These are phyloP conservation scores for Tephrocybe rancida DNA, from an alignment of 768 basidiomycete genomes.

Conservation along the genomic window DNA sequence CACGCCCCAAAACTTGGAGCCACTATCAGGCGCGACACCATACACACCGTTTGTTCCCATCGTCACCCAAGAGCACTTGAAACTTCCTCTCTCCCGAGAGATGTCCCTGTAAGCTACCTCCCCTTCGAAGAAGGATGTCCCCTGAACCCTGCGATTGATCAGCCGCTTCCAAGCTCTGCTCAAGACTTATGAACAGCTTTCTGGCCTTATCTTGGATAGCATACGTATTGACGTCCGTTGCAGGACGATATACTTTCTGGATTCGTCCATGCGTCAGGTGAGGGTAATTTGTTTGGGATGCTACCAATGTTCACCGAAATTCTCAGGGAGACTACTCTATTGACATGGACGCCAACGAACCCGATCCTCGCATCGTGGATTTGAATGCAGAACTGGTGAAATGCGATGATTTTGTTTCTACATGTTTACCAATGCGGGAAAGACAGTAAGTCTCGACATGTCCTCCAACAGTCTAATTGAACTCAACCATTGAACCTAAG, in stretches of 20 bases:
- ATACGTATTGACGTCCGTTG: conserved; percentile 89
- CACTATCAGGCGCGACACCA: conserved; percentile 49
- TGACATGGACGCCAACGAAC: conserved; percentile 85
- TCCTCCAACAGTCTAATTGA: neutral
- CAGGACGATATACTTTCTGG: conserved; percentile 78
- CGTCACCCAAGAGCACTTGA: conserved; percentile 49
- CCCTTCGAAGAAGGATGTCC: neutral
- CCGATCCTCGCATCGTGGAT: conserved; percentile 87
- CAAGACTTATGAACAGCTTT: conserved; percentile 88
- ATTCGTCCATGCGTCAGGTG: conserved; percentile 78
- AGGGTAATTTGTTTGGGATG: conserved; percentile 24
- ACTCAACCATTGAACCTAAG: conserved; percentile 38
- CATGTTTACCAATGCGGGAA: conserved; percentile 63
- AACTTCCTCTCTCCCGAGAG: conserved; percentile 80
- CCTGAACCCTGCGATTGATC: conserved; percentile 1
- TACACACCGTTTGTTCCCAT: conserved; percentile 50
- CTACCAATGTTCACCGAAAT: conserved; percentile 11
- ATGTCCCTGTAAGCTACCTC: conserved; percentile 76
- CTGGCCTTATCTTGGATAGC: conserved; percentile 83
- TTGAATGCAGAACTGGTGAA: conserved; percentile 79
- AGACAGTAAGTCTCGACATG: conserved; percentile 54
- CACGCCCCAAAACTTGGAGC: conserved; percentile 52
- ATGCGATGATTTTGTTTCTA: conserved; percentile 70
- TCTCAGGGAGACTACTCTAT: conserved; percentile 84
- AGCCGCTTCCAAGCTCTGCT: conserved; percentile 92